phyloP scores from a whole-genome alignment of 345 rosid species.

The Acer saccharum region DNA sequence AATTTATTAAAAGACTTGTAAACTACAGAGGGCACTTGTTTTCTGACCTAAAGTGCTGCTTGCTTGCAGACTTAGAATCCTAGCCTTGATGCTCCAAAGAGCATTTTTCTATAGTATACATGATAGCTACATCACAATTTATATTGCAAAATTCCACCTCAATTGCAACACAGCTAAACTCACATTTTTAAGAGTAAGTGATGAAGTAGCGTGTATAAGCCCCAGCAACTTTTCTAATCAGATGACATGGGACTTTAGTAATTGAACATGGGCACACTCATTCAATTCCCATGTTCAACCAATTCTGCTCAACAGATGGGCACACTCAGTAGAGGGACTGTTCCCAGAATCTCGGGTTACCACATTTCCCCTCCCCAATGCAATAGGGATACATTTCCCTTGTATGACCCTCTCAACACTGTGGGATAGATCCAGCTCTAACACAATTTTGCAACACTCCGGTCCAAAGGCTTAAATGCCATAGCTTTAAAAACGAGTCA shows the following conservation, averaged over 20 bases:
- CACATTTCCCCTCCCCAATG: not conserved
- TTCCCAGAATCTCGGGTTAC: not conserved
- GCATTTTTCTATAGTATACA: not conserved
- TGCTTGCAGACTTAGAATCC: not conserved
- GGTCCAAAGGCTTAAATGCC: not conserved
- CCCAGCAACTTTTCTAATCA: not conserved
- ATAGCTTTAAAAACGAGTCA: not conserved
- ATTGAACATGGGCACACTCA: not conserved
- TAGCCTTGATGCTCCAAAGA: not conserved
- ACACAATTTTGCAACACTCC: not conserved
- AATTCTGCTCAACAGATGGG: not conserved
- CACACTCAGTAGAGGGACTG: not conserved
- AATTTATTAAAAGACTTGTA: not conserved
- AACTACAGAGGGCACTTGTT: not conserved
- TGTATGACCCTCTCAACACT: not conserved
- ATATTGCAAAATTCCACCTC: not conserved
- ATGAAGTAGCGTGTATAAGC: not conserved
- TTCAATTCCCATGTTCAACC: not conserved
- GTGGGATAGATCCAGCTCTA: not conserved
- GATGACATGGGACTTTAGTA: not conserved
- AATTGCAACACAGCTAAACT: not conserved
- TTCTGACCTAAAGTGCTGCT: not conserved
- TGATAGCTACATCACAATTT: not conserved
- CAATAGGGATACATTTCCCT: not conserved
- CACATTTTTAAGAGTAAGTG: not conserved